Evolutionary conservation across 2,329 filamentous ascomycete species (phyloP).

Genomic region (Pleomassaria siparia): DNA sequence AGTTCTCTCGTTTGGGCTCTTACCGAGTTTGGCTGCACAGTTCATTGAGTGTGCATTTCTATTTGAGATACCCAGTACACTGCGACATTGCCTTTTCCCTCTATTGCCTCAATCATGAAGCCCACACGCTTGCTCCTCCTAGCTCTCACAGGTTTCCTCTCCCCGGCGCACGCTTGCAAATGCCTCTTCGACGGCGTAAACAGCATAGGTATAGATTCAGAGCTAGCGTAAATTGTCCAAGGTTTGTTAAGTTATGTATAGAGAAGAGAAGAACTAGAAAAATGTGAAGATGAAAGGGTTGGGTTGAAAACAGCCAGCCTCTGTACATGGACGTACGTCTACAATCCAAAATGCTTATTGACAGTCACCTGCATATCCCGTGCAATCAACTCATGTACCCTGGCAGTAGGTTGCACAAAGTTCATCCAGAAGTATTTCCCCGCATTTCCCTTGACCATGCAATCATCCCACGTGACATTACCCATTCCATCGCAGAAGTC

Average conservation of each 20-base stretch:
- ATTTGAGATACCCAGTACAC: too few relatives aligned
- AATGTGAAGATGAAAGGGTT: not conserved
- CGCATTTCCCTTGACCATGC: constrained; percentile 16
- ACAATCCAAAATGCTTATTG: constrained; percentile 7
- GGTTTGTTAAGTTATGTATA: not conserved
- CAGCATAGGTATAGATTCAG: not conserved
- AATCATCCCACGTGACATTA: constrained; percentile 14
- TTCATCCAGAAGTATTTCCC: constrained; percentile 22
- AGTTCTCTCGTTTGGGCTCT: too few relatives aligned
- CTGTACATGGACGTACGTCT: not conserved
- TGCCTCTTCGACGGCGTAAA: not conserved
- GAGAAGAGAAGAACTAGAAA: not conserved
- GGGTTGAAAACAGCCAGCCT: not conserved
- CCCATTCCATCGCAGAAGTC: constrained; percentile 19
- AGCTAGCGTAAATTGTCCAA: too few relatives aligned
- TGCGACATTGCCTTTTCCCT: too few relatives aligned
- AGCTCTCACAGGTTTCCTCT: not conserved
- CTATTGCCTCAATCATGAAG: not conserved
- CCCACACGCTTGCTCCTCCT: not conserved
- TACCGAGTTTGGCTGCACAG: too few relatives aligned
- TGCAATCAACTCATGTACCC: constrained; percentile 19
- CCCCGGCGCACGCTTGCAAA: not conserved
- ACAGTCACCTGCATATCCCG: constrained; percentile 21
- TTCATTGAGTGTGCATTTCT: too few relatives aligned
- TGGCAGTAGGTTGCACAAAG: constrained; percentile 19